Evolutionary conservation across 176 grass and related monocot species (phyloP), one percentile per base, ranked within the genome.

Genomic region (Sorghum bicolor): DNA sequence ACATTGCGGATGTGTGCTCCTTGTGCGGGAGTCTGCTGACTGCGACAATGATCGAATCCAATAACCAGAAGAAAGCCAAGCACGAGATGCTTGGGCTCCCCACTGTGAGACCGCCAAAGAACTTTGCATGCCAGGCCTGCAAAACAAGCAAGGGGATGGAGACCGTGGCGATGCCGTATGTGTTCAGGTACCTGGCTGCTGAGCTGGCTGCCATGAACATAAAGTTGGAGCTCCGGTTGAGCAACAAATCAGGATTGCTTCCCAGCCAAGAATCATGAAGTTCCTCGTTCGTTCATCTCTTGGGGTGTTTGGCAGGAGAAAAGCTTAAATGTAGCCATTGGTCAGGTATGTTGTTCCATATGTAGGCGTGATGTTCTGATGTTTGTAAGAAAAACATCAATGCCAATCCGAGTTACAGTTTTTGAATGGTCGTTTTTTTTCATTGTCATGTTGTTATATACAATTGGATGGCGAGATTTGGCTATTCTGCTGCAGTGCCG

Each of bases 121-220:
- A 69, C 39, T 93, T 90, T 7, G 89, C 80, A 1, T 98, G 93
- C 65, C 91, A 93, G 28, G 87, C 91, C 24, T 98, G 96, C 82
- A 88, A 95, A 73, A 88, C 93, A 47, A 90, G 89, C 74, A 95
- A 92, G 70, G 96, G 96, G 67, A 93, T 98, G 83, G 96, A 95
- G 83, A 98, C 96, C 2, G 96, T 98, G 8, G 96, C 96, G 22
- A 98, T 98, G 96, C 96, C 96, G 7, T 90, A 92, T 20, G 96
- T 98, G 29, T 93, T 93, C 84, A 91, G 90, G 83, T 93, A 98
- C 60, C 63, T 95, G 80, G 95, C 95, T 0, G 79, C 90, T 7
- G 95, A 93, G 74, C 76, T 98, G 75, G 92, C 87, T 1, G 90
- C 95, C 30, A 95, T 95, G 95, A 95, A 93, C 89, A 88, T 98